A percentile compares a stretch with the other conserved stretches of the same genome.
These are phyloP conservation scores for Ophiostoma australiae DNA, from an alignment of 2,329 filamentous ascomycete genomes.

Conservation along the genomic window DNA sequence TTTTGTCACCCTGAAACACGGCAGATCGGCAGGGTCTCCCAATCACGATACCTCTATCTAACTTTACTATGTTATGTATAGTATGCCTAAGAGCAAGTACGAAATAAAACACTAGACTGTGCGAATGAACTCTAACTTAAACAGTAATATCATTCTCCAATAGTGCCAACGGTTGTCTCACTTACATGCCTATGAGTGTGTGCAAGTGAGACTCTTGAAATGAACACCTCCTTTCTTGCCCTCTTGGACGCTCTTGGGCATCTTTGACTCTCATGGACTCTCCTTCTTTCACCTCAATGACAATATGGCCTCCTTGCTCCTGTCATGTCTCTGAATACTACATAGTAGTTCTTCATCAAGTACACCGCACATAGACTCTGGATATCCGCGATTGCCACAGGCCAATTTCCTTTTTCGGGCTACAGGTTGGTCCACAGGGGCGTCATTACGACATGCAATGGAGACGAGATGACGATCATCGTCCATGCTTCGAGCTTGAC, in stretches of 20 bases:
- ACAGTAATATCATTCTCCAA: neutral
- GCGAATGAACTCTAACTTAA: neutral
- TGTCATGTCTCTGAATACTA: neutral
- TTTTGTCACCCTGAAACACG: constrained; percentile 22
- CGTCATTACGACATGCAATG: constrained; percentile 7
- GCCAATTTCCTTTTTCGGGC: neutral
- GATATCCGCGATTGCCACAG: neutral
- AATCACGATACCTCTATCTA: constrained; percentile 13
- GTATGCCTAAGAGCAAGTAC: no score
- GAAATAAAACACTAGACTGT: no score
- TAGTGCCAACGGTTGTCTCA: constrained; percentile 17
- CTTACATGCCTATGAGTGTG: neutral
- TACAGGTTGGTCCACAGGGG: constrained; percentile 4
- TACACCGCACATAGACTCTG: neutral
- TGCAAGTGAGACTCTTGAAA: neutral
- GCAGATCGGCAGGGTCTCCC: constrained; percentile 22
- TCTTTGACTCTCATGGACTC: neutral
- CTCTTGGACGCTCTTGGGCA: neutral
- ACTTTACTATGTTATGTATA: no score
- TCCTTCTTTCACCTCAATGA: neutral
- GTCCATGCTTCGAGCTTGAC: neutral
- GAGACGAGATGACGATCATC: constrained; percentile 12
- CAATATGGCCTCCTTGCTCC: neutral
- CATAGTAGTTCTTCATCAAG: neutral
- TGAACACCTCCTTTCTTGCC: neutral